Evolutionary conservation across 345 rosid species (phyloP), one percentile per base, ranked within the genome.

Genomic region (Psidium guajava): DNA sequence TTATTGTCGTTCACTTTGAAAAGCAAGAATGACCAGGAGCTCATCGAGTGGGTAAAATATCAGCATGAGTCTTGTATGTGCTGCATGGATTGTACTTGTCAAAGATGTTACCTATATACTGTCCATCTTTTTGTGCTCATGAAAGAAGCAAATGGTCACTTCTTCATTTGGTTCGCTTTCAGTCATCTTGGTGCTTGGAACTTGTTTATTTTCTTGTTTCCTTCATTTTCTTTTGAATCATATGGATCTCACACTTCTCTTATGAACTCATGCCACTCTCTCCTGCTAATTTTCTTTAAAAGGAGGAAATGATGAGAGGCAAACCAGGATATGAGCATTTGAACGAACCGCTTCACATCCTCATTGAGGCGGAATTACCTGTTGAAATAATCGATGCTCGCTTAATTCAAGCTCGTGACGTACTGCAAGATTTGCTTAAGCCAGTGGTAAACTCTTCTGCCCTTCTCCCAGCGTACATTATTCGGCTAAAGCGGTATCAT

Each of bases 251-350:
- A 52, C n/a, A 27, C 57, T 50, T 16, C 7, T 44, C 52, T 49
- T 36, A 84, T 64, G 28, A 42, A n/a, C 36, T 58, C 11, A 42
- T 84, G 42, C 28, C 5, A 25, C 54, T 27, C 24, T 73, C 82
- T 54, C 40, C 54, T 87, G 58, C 61, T 54, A 28, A 58, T 16
- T 52, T 25, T 61, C 25, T 12, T 21, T 86, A 89, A 81, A 83
- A 98, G 99, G 99, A 98, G 89, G 99, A 96, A 86, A 88, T 95
- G 91, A 91, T 96, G 98, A 93, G 99, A 89, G 99, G 99, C 82
- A 98, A 96, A 83, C 95, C 96, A 14, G 99, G 99, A 36, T 98
- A 94, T 85, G 99, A 98, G 87, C 99, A 98, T 87, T 91, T 98
- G 81, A 95, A 93, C 87, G 99, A 98, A 85, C 99, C 96, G 84